Evolutionary conservation across 2,329 filamentous ascomycete genomes (phyloP).

Genomic region (Pseudogymnoascus sp.): DNA sequence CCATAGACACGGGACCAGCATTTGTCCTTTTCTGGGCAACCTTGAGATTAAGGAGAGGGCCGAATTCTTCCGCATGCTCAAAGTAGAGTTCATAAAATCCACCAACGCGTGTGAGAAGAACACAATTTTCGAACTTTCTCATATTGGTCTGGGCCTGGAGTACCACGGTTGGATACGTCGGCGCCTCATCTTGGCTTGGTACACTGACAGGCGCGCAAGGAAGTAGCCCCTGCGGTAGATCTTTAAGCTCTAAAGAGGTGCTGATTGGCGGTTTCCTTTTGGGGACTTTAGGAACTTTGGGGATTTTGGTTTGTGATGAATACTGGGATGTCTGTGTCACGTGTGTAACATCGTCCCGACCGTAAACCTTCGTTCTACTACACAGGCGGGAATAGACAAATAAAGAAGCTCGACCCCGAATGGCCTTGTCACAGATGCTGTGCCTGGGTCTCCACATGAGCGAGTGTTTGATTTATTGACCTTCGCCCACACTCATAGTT

Average conservation of each 20-base stretch:
- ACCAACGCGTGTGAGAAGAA: slow-evolving; percentile 83
- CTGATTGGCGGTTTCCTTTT: not conserved
- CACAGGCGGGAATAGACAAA: not conserved
- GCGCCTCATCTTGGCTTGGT: slow-evolving; percentile 26
- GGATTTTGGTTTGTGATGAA: not conserved
- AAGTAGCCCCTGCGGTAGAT: not conserved
- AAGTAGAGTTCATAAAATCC: slow-evolving; percentile 98
- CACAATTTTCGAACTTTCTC: slow-evolving; percentile 81
- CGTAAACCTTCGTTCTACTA: not conserved
- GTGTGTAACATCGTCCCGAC: not conserved
- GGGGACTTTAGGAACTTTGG: not conserved
- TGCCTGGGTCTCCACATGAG: not conserved
- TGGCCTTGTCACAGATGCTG: slow-evolving; percentile 1
- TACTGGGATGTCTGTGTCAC: slow-evolving; percentile 1
- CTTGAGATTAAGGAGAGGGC: slow-evolving; percentile 79
- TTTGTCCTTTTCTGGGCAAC: slow-evolving; percentile 73
- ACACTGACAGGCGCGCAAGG: not conserved
- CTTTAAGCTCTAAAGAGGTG: not conserved
- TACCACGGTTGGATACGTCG: slow-evolving; percentile 75
- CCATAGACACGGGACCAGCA: slow-evolving; percentile 76
- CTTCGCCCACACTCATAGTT: not conserved
- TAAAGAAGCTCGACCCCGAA: not conserved
- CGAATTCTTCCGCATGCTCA: slow-evolving; percentile 85
- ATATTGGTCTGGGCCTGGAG: slow-evolving; percentile 84
- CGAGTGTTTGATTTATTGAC: not conserved